phyloP scores from a whole-genome alignment of 257 asterid genomes.

The Catharanthus roseus region DNA sequence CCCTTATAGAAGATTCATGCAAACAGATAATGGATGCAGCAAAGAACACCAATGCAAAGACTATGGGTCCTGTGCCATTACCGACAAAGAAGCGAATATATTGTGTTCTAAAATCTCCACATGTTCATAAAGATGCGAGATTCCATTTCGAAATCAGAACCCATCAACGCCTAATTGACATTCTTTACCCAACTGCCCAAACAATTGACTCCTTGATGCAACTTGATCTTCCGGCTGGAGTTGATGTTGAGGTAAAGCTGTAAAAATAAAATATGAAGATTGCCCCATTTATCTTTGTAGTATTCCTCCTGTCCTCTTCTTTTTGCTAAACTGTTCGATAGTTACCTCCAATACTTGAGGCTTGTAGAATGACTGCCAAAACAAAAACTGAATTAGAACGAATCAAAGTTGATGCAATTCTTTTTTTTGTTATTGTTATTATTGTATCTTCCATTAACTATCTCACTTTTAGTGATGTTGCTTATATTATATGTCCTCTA shows the following conservation, averaged over 20 bases:
- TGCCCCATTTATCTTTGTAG: background rate
- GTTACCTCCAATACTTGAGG: background rate
- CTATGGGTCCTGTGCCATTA: constrained; percentile 91
- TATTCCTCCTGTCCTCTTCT: background rate
- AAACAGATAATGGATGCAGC: constrained; percentile 98
- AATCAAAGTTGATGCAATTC: constrained; percentile 10
- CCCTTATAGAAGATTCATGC: constrained; percentile 88
- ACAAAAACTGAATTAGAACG: background rate
- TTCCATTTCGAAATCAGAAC: constrained; percentile 93
- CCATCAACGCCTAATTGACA: constrained; percentile 92
- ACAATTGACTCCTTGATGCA: constrained; percentile 95
- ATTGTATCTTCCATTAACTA: background rate
- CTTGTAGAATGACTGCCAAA: constrained; percentile 12
- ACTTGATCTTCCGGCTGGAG: constrained; percentile 95
- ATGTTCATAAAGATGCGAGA: constrained; percentile 95
- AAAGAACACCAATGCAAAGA: constrained; percentile 74
- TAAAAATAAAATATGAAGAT: constrained; percentile 22
- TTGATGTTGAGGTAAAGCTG: constrained; percentile 98
- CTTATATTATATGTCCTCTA: background rate
- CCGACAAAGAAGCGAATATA: constrained; percentile 79
- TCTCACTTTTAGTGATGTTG: background rate
- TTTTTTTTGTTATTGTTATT: background rate
- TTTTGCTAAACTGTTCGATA: constrained; percentile 7
- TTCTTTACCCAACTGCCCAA: constrained; percentile 92
- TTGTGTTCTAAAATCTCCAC: constrained; percentile 95